phyloP scores from a whole-genome alignment of 768 basidiomycete genomes.

The Leccinum olivaceopallidum region DNA sequence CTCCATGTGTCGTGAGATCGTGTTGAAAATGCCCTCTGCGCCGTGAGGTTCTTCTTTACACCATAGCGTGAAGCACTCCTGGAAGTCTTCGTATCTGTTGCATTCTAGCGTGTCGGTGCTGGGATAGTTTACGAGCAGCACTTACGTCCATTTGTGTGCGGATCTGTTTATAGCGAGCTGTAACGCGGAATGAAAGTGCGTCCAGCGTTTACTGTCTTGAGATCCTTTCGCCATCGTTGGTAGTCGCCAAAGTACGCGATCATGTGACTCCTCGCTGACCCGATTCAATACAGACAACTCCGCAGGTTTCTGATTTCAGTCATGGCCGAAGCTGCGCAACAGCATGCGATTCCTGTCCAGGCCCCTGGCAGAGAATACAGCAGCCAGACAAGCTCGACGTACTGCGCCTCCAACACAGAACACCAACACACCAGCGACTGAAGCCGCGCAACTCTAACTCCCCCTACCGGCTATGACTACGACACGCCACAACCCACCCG shows the following conservation, averaged over 20 bases:
- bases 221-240: slow-evolving; percentile 22
- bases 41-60: slow-evolving; percentile 67
- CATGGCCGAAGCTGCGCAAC: slow-evolving; percentile 56
- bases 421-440: slow-evolving; percentile 1
- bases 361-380: slow-evolving; percentile 58
- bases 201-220: slow-evolving; percentile 47
- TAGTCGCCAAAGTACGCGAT: background rate
- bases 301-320: no score
- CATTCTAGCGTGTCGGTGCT: background rate
- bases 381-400: no score
- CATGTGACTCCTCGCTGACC: no score
- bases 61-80: slow-evolving; percentile 66
- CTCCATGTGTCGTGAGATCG: slow-evolving; percentile 72
- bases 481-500: slow-evolving; percentile 15
- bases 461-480: slow-evolving; percentile 19
- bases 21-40: slow-evolving; percentile 59
- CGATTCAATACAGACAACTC: no score
- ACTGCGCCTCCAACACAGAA: slow-evolving; percentile 7
- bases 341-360: slow-evolving; percentile 84
- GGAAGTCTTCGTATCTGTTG: slow-evolving; percentile 49
- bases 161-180: slow-evolving; percentile 54
- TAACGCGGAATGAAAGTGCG: slow-evolving; percentile 50
- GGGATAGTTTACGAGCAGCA: background rate
- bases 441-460: no score
- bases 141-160: slow-evolving; percentile 41